A percentile compares a stretch with the other conserved stretches of the same genome.
Evolutionary conservation across 208 protist species (phyloP).

Genomic region (Sergeia podlipaevii): DNA sequence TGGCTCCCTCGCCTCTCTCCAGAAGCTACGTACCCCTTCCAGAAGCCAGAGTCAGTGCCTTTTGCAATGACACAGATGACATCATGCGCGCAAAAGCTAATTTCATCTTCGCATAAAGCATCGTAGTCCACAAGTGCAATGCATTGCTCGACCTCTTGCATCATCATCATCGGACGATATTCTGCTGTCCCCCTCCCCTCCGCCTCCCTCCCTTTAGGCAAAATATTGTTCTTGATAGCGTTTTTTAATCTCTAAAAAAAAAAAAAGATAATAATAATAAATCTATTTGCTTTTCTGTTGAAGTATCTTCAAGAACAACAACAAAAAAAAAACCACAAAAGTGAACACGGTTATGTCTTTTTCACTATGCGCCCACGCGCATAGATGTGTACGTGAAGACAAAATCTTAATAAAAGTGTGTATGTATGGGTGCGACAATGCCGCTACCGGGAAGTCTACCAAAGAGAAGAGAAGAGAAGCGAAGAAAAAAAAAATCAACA

Average conservation of each 20-base stretch:
- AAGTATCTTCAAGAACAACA: not conserved
- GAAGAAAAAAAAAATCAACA: too few relatives aligned
- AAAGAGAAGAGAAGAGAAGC: too few relatives aligned
- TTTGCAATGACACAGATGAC: conserved; percentile 81
- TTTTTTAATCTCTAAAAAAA: too few relatives aligned
- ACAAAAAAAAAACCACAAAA: conserved; percentile 1
- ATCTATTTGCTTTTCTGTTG: not conserved
- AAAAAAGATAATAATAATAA: not conserved
- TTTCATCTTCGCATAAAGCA: conserved; percentile 50
- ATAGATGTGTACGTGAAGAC: too few relatives aligned
- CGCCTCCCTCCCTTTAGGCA: too few relatives aligned
- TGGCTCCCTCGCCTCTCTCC: too few relatives aligned
- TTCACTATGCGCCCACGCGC: too few relatives aligned
- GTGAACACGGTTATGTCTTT: too few relatives aligned
- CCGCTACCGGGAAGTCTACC: too few relatives aligned
- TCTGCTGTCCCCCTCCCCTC: not conserved
- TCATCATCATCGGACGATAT: not conserved
- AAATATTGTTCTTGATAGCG: too few relatives aligned
- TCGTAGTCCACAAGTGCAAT: conserved; percentile 80
- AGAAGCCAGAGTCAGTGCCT: conserved; percentile 74
- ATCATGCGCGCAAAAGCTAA: conserved; percentile 83
- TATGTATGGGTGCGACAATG: too few relatives aligned
- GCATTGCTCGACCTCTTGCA: conserved; percentile 45
- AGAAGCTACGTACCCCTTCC: conserved; percentile 72
- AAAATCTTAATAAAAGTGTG: too few relatives aligned